phyloP scores from a whole-genome alignment of 164 flowering plant species.

The Kalanchoe fedtschenkoi region DNA sequence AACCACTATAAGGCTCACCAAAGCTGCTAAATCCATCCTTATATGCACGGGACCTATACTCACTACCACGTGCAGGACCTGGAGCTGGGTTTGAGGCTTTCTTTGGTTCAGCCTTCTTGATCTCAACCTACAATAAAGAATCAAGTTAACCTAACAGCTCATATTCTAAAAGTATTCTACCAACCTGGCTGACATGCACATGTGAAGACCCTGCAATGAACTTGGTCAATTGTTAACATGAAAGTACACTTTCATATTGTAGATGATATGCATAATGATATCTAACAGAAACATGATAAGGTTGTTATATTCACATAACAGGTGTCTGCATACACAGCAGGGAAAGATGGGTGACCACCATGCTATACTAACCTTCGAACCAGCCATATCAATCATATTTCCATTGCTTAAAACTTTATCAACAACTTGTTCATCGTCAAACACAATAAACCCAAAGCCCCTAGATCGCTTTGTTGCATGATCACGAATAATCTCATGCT shows the following conservation, averaged over 20 bases:
- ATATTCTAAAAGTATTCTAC: neutral
- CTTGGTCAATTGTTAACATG: neutral
- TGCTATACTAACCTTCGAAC: constrained; percentile 61
- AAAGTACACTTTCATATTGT: neutral
- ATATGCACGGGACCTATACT: constrained; percentile 47
- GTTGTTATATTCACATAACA: neutral
- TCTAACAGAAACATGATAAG: neutral
- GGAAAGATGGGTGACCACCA: constrained; percentile 4
- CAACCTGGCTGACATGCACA: neutral
- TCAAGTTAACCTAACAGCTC: constrained; percentile 44
- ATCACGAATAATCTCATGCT: constrained; percentile 60
- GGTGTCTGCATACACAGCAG: too few species aligned
- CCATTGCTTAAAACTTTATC: constrained; percentile 46
- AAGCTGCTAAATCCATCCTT: constrained; percentile 39
- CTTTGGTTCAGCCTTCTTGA: constrained; percentile 87
- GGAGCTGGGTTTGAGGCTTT: constrained; percentile 58
- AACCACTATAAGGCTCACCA: constrained; percentile 32
- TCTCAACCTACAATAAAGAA: constrained; percentile 79
- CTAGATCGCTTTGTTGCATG: constrained; percentile 58
- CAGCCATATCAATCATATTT: constrained; percentile 61
- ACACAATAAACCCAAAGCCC: constrained; percentile 65
- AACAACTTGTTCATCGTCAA: constrained; percentile 53
- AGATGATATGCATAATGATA: neutral
- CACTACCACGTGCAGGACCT: constrained; percentile 42
- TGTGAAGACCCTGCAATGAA: neutral